Evolutionary conservation across 2,329 filamentous ascomycete species (phyloP), one percentile per base, ranked within the genome.

Genomic region (Geosmithia putterillii): DNA sequence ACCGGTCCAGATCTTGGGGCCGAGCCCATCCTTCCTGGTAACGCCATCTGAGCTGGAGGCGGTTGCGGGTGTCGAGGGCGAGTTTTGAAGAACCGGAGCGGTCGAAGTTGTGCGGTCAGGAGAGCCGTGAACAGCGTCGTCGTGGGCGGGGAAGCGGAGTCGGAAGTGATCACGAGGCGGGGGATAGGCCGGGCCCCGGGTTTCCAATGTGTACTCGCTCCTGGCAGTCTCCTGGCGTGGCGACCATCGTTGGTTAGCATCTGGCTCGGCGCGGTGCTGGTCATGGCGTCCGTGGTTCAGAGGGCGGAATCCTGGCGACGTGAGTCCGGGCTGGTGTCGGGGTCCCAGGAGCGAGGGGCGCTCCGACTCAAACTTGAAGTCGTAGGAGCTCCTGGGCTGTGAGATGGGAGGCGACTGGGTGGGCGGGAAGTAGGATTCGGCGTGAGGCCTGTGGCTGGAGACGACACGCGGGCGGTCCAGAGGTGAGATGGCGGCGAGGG

Each of bases 1-100:
- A 21, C 79, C 79, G 1, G 77, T 81, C 79, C 79, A 82, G 46
- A 82, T 82, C 63, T 81, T 81, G 12, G 79, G 77, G 0, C 78
- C 78, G 14, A 81, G 60, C 1, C 72, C 73, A 54, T 81, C 76
- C 57, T 79, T 80, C 14, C 66, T 64, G 1, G 69, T 62, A 9
- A 66, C 51, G 2, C 63, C 65, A 41, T 76, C 73, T 1, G 65
- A 61, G 7, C 50, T 42, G 10, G 42, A 44, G 2, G 54, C 49
- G 3, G 53, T 57, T 9, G 57, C 47, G 17, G 56, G 48, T 1
- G 55, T 57, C 32, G 54, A 49, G 8, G 55, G 53, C 19, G 54
- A 56, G 44, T 55, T 57, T 18, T 51, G 45, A 15, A 47, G 49
- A 8, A 50, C 47, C 15, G 28, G 6, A 38, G 53, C 48, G n/a